Conservation (phyloP, 495 filamentous ascomycete genomes). For the Beverwykella pulmonaria region DNA sequence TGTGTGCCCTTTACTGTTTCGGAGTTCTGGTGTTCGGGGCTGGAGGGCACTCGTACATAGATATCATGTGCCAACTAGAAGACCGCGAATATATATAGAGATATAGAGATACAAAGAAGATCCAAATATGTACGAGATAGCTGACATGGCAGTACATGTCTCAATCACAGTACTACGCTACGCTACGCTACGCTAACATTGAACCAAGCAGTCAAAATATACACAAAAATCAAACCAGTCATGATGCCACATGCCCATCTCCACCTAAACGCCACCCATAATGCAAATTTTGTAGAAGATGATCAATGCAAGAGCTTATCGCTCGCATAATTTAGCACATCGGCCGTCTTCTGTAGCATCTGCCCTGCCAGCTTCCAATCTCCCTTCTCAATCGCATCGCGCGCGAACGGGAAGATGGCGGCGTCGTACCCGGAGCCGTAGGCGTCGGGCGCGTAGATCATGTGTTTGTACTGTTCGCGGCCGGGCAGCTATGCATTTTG, state of each 20-base stretch:
- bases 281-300: neutral
- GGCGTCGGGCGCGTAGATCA: constrained; percentile 79
- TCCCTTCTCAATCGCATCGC: constrained; percentile 72
- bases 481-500: constrained; percentile 68
- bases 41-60: no score
- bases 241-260: neutral
- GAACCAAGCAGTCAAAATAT: no score
- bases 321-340: constrained; percentile 66
- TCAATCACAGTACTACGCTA: no score
- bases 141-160: no score
- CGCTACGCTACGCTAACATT: no score
- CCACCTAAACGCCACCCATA: constrained; percentile 3
- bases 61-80: no score
- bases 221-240: no score
- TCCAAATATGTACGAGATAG: no score
- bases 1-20: no score
- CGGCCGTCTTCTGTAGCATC: constrained; percentile 72
- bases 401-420: constrained; percentile 79
- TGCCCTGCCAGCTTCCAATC: constrained; percentile 72
- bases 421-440: constrained; percentile 73
- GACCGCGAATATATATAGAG: no score
- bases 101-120: no score
- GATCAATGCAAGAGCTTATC: constrained; percentile 54
- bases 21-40: no score
- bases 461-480: constrained; percentile 92